These are phyloP conservation scores for Thalia dealbata DNA, from an alignment of 176 grass and related monocot genomes.

Conservation along the genomic window DNA sequence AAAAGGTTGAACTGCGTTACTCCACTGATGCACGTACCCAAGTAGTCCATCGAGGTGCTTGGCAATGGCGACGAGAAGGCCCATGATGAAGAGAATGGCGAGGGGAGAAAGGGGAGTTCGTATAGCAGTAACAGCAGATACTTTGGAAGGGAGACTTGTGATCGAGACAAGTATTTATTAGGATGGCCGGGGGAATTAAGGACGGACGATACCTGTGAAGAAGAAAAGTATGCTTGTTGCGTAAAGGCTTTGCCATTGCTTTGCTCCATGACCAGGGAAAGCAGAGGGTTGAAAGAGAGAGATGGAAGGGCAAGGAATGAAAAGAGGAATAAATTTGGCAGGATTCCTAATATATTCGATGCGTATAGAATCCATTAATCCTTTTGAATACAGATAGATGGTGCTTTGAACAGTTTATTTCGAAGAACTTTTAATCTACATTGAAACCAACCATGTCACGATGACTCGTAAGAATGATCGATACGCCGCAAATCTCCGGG, in stretches of 20 bases:
- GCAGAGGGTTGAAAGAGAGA: slow-evolving; percentile 30
- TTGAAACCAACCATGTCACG: no score
- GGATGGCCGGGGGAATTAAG: background rate
- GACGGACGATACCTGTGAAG: slow-evolving; percentile 5
- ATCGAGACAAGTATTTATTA: no score
- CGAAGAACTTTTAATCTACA: no score
- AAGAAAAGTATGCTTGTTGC: slow-evolving; percentile 58
- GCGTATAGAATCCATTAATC: no score
- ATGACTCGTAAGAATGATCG: no score
- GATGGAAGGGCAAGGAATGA: slow-evolving; percentile 1
- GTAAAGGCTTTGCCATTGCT: slow-evolving; percentile 39
- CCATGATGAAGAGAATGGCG: slow-evolving; percentile 37
- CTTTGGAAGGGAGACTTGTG: background rate
- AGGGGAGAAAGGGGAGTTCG: background rate
- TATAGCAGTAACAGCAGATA: slow-evolving; percentile 8
- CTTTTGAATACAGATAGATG: no score
- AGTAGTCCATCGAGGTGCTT: slow-evolving; percentile 66
- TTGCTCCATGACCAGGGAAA: slow-evolving; percentile 70
- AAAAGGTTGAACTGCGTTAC: background rate
- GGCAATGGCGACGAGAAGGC: slow-evolving; percentile 56
- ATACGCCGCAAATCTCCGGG: no score
- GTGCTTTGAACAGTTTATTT: no score
- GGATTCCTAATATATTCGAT: no score
- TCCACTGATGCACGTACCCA: slow-evolving; percentile 40
- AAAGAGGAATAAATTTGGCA: background rate